Conservation (phyloP, 2,329 filamentous ascomycete genomes). For the Epichloe sp. region DNA sequence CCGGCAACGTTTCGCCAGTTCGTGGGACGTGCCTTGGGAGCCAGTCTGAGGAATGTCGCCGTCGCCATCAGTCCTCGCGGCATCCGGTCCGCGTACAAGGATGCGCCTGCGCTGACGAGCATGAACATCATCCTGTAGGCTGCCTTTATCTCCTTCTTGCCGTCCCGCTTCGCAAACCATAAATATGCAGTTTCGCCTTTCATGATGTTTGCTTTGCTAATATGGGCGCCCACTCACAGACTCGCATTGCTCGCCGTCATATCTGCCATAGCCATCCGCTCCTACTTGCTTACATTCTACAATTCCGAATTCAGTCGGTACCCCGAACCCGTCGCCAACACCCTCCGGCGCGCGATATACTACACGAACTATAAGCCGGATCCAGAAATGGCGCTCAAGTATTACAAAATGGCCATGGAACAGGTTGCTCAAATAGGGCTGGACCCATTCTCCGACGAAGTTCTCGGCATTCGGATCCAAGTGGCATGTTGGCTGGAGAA, state of each 20-base stretch:
- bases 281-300: slow-evolving; percentile 44
- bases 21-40: slow-evolving; percentile 17
- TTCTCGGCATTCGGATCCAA: slow-evolving; percentile 78
- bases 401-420: slow-evolving; percentile 68
- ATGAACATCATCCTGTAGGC: slow-evolving; percentile 20
- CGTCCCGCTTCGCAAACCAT: neutral
- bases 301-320: slow-evolving; percentile 41
- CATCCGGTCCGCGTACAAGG: slow-evolving; percentile 21
- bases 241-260: slow-evolving; percentile 17
- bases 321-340: slow-evolving; percentile 60
- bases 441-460: slow-evolving; percentile 83
- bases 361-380: slow-evolving; percentile 69
- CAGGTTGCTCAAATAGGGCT: slow-evolving; percentile 61
- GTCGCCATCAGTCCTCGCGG: slow-evolving; percentile 22
- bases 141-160: neutral
- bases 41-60: slow-evolving; percentile 21
- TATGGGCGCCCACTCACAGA: slow-evolving; percentile 8
- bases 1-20: slow-evolving; percentile 21
- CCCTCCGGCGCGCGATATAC: slow-evolving; percentile 74
- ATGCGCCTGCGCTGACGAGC: slow-evolving; percentile 18
- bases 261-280: slow-evolving; percentile 19
- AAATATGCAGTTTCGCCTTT: neutral
- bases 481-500: slow-evolving; percentile 70
- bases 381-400: slow-evolving; percentile 63
- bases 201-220: neutral